These are phyloP conservation scores for Shiraia sp. DNA, from an alignment of 2,329 filamentous ascomycete genomes.

Conservation along the genomic window DNA sequence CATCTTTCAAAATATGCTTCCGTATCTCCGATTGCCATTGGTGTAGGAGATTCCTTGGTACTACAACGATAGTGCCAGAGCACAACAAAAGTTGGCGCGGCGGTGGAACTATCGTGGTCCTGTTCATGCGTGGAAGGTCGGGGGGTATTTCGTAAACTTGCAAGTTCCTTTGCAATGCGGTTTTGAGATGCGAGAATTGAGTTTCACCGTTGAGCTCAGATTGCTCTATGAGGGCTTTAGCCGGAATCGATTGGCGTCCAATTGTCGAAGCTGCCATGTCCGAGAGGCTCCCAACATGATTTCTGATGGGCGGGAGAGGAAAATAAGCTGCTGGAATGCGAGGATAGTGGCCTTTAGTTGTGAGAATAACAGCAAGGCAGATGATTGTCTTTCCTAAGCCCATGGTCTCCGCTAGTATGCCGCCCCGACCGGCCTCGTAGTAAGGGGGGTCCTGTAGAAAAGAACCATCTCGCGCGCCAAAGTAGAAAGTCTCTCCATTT, in stretches of 20 bases:
- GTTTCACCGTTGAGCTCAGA: constrained; percentile 43
- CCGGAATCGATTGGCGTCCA: constrained; percentile 70
- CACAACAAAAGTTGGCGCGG: constrained; percentile 65
- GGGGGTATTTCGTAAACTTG: constrained; percentile 48
- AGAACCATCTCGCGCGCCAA: constrained; percentile 65
- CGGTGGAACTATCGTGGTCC: constrained; percentile 44
- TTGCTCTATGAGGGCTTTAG: constrained; percentile 66
- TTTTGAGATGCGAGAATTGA: constrained; percentile 37
- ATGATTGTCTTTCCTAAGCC: constrained; percentile 84
- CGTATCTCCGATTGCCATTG: constrained; percentile 84
- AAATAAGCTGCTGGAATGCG: constrained; percentile 66
- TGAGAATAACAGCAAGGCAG: constrained; percentile 70
- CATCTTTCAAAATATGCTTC: constrained; percentile 68
- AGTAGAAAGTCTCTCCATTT: constrained; percentile 67
- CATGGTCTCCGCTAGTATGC: constrained; percentile 81
- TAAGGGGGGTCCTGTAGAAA: constrained; percentile 68
- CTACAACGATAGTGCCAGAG: constrained; percentile 73
- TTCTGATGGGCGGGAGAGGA: constrained; percentile 47
- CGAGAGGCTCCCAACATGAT: constrained; percentile 63
- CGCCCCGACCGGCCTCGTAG: constrained; percentile 76
- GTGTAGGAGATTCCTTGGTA: constrained; percentile 78
- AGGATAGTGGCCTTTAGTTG: constrained; percentile 72
- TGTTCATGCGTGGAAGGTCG: constrained; percentile 46
- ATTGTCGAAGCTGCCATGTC: constrained; percentile 76
- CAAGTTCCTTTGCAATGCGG: constrained; percentile 39